These are phyloP conservation scores for Podaxis rugospora DNA, from an alignment of 768 basidiomycete genomes.

Conservation along the genomic window DNA sequence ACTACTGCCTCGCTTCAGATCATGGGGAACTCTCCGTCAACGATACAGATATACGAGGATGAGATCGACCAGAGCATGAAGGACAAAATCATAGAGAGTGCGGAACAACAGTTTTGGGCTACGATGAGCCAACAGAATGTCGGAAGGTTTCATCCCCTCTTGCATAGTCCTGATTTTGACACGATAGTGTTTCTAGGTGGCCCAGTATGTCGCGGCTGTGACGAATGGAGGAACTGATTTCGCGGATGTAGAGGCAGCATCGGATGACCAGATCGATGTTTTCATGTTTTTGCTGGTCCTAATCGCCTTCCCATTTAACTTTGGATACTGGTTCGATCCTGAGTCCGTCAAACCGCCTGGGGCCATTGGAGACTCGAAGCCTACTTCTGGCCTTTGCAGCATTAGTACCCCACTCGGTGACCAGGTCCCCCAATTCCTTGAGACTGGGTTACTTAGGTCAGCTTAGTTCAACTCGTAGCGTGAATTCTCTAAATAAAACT, in stretches of 20 bases:
- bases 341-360: background rate
- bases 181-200: background rate
- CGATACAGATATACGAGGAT: too few relatives aligned
- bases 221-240: background rate
- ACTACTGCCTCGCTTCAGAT: too few relatives aligned
- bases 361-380: background rate
- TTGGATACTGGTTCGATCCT: background rate
- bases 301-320: background rate
- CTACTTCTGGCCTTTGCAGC: background rate
- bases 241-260: background rate
- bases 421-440: background rate
- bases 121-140: too few relatives aligned
- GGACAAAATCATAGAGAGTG: too few relatives aligned
- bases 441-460: background rate
- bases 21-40: too few relatives aligned
- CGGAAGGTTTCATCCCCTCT: too few relatives aligned
- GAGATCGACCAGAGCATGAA: too few relatives aligned
- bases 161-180: too few relatives aligned
- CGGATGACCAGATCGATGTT: background rate
- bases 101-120: too few relatives aligned
- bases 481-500: background rate
- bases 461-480: background rate
- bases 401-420: background rate
- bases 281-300: background rate
- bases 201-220: background rate